A percentile compares a stretch with the other conserved stretches of the same genome.
Conservation (phyloP, 2,329 filamentous ascomycete species). For the Fusarium sp. region DNA sequence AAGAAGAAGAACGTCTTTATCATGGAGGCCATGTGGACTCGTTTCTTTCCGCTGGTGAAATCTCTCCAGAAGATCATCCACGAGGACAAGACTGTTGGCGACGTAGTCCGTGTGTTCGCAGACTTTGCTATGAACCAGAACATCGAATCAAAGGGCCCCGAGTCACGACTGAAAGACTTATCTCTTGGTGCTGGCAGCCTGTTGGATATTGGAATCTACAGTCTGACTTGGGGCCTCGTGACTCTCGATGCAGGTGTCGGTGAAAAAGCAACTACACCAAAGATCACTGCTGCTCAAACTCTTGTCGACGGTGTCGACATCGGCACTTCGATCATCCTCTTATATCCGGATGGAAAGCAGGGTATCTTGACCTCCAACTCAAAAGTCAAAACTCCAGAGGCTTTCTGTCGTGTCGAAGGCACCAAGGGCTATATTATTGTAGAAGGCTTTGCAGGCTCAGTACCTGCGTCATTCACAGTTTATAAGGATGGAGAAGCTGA, state of each 20-base stretch:
- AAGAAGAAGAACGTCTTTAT: slow-evolving; percentile 51
- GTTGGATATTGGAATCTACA: slow-evolving; percentile 56
- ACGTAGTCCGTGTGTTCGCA: slow-evolving; percentile 49
- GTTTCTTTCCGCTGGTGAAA: slow-evolving; percentile 51
- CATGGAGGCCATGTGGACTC: slow-evolving; percentile 57
- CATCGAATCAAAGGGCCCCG: slow-evolving; percentile 41
- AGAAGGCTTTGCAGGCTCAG: slow-evolving; percentile 45
- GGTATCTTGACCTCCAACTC: slow-evolving; percentile 53
- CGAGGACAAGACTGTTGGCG: slow-evolving; percentile 50
- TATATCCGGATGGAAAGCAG: slow-evolving; percentile 50
- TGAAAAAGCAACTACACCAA: slow-evolving; percentile 42
- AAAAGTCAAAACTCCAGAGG: slow-evolving; percentile 31
- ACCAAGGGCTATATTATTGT: slow-evolving; percentile 49
- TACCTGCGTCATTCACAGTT: slow-evolving; percentile 49
- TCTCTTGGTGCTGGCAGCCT: slow-evolving; percentile 53
- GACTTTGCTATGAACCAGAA: slow-evolving; percentile 52
- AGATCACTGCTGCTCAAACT: slow-evolving; percentile 48
- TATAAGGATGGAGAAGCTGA: slow-evolving; percentile 39
- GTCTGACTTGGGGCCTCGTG: slow-evolving; percentile 51
- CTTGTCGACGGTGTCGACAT: slow-evolving; percentile 47
- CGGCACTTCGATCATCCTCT: slow-evolving; percentile 49
- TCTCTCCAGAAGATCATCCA: slow-evolving; percentile 48
- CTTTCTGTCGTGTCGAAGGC: slow-evolving; percentile 53
- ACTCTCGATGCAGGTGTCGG: slow-evolving; percentile 44
- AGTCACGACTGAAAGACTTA: slow-evolving; percentile 48